Evolutionary conservation across 495 filamentous ascomycete genomes (phyloP), one percentile per base, ranked within the genome.

Genomic region (Daldinia decipiens): DNA sequence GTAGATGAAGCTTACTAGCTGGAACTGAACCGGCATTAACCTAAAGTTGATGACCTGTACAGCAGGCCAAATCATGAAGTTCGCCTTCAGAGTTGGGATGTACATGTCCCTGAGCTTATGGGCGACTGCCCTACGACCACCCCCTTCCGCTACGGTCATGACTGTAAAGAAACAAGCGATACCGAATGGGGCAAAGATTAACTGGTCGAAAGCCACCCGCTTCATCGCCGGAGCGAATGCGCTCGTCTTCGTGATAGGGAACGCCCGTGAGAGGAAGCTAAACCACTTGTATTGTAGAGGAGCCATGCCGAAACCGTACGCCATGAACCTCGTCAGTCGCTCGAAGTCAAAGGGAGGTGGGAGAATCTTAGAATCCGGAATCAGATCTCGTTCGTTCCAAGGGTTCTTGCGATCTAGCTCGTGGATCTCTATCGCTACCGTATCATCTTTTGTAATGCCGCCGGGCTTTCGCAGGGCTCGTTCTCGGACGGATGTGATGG

Each of bases 241-340:
- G 70, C 85, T 86, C 12, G 80, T 84, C 83, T 93, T 93, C 34
- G 90, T 92, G 70, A 98, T 87, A 32, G 96, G 95, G 73, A 98
- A 98, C 1, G 86, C 84, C 62, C 82, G 81, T n/a, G 90, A 91
- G 57, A 99, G 85, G 77, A 97, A 93, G 45, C 88, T 86, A 77
- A 97, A 98, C 96, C 96, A 99, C 75, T 92, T 91, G 81, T 96
- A 97, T 78, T 98, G 94, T n/a, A 98, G 70, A 6, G 95, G 96
- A 11, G 96, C 93, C 90, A 98, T 96, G 72, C 91, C 85, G 82
- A 98, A 98, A 69, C 94, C 94, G 77, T 97, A 99, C 0, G 91
- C 89, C 91, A 97, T 97, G 83, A 99, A 99, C 29, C 96, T 82
- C 5, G 91, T 93, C 67, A 98, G 80, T 38, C 96, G 88, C 79